phyloP scores from a whole-genome alignment of 352 stramenopile species.

The Pythium aquatile region DNA sequence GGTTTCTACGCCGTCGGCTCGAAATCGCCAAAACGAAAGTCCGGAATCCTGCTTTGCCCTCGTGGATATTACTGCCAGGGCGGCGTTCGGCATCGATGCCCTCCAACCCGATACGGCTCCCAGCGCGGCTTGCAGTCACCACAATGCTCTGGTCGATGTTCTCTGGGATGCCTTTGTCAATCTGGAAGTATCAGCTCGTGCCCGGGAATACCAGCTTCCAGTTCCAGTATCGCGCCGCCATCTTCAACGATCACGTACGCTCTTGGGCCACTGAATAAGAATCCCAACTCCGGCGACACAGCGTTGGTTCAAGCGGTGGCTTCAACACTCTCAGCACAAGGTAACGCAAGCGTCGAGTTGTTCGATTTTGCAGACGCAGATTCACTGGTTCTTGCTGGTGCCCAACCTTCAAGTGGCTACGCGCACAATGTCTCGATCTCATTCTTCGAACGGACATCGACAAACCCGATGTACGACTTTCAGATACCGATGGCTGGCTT shows the following conservation, averaged over 20 bases:
- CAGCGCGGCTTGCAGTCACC: slow-evolving; percentile 34
- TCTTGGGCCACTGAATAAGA: slow-evolving; percentile 29
- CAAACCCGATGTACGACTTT: slow-evolving; percentile 41
- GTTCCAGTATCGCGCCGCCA: slow-evolving; percentile 30
- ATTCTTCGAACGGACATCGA: slow-evolving; percentile 43
- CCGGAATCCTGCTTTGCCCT: slow-evolving; percentile 38
- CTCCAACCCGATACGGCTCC: slow-evolving; percentile 44
- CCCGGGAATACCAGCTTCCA: slow-evolving; percentile 27
- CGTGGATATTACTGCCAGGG: slow-evolving; percentile 49
- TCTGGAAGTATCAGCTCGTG: slow-evolving; percentile 49
- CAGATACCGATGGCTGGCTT: slow-evolving; percentile 49
- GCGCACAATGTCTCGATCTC: slow-evolving; percentile 54
- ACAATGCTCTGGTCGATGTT: slow-evolving; percentile 47
- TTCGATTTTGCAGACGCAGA: slow-evolving; percentile 50
- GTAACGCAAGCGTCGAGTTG: slow-evolving; percentile 30
- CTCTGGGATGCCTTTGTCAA: slow-evolving; percentile 45
- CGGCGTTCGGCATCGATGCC: slow-evolving; percentile 37
- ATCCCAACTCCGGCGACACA: slow-evolving; percentile 20
- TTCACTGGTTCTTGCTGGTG: slow-evolving; percentile 26
- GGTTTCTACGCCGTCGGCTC: slow-evolving; percentile 50
- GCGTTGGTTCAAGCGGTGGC: slow-evolving; percentile 7
- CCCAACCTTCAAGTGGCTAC: slow-evolving; percentile 30
- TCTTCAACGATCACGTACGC: slow-evolving; percentile 35
- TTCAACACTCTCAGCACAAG: not conserved
- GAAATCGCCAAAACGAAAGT: slow-evolving; percentile 31